These are phyloP conservation scores for Fusarium sp. DNA, from an alignment of 2,329 filamentous ascomycete genomes.

Conservation along the genomic window DNA sequence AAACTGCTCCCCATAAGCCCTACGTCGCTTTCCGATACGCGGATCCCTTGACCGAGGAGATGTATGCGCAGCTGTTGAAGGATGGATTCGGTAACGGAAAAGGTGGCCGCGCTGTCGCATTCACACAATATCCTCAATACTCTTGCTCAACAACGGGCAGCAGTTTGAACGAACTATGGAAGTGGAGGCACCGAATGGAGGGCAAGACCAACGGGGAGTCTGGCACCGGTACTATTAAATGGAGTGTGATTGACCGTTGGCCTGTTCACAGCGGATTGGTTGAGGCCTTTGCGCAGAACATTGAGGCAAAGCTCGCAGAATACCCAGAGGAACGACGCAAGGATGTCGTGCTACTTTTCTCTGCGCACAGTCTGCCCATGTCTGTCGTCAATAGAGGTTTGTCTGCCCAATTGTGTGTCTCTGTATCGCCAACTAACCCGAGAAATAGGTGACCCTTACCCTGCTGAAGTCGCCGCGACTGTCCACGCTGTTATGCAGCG, in stretches of 20 bases:
- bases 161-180: conserved; percentile 97
- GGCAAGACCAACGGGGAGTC: conserved; percentile 74
- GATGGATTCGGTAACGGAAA: conserved; percentile 93
- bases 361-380: conserved; percentile 97
- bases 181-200: conserved; percentile 91
- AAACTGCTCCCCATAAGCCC: conserved; percentile 95
- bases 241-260: conserved; percentile 99
- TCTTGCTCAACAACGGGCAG: conserved; percentile 98
- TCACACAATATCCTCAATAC: conserved; percentile 98
- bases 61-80: conserved; percentile 84
- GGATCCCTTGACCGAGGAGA: conserved; percentile 92
- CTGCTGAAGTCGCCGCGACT: conserved; percentile 94
- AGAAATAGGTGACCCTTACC: conserved; percentile 87
- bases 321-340: conserved; percentile 87
- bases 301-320: conserved; percentile 85
- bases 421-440: conserved; percentile 46
- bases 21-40: conserved; percentile 99
- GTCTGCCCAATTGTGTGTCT: background rate
- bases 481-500: conserved; percentile 97
- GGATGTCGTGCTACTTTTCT: conserved; percentile 90
- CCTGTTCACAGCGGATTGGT: conserved; percentile 91
- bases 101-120: conserved; percentile 94
- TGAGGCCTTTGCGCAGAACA: conserved; percentile 92
- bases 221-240: conserved; percentile 80
- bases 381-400: conserved; percentile 92